phyloP scores from a whole-genome alignment of 2,329 filamentous ascomycete genomes.

The Cylindrodendrum hubeiense region DNA sequence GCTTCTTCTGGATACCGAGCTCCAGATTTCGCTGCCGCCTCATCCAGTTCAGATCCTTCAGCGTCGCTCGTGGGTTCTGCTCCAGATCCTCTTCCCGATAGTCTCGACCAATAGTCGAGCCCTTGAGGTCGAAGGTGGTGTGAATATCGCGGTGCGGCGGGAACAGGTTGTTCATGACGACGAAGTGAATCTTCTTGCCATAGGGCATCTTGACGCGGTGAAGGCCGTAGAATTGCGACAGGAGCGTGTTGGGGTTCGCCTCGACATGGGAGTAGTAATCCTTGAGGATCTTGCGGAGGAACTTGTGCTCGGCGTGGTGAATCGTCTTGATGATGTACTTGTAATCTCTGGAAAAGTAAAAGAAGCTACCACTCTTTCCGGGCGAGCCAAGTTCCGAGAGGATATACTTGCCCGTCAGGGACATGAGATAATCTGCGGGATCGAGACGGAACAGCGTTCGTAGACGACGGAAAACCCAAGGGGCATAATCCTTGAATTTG shows the following conservation, averaged over 20 bases:
- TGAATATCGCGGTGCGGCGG: constrained; percentile 98
- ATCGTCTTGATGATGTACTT: constrained; percentile 99
- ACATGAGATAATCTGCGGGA: constrained; percentile 98
- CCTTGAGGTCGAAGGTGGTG: constrained; percentile 96
- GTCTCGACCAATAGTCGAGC: constrained; percentile 93
- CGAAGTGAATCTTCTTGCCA: constrained; percentile 98
- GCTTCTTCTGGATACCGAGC: constrained; percentile 89
- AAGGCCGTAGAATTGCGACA: constrained; percentile 97
- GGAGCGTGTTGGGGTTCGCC: constrained; percentile 93
- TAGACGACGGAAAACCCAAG: constrained; percentile 97
- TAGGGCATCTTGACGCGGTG: constrained; percentile 99
- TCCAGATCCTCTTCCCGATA: constrained; percentile 89
- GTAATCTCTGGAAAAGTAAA: constrained; percentile 99
- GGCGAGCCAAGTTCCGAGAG: constrained; percentile 96
- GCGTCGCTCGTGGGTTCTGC: constrained; percentile 89
- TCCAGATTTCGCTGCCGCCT: constrained; percentile 87
- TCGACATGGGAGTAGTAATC: constrained; percentile 95
- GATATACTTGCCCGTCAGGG: constrained; percentile 97
- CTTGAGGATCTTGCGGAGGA: constrained; percentile 83
- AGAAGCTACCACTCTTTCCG: constrained; percentile 98
- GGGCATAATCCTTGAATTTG: constrained; percentile 99
- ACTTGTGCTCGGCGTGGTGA: constrained; percentile 93
- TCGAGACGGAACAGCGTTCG: constrained; percentile 90
- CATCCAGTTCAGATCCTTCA: constrained; percentile 98
- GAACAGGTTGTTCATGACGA: constrained; percentile 99